phyloP scores from a whole-genome alignment of 306 rosid species.

The Pterocarpus macrocarpus region DNA sequence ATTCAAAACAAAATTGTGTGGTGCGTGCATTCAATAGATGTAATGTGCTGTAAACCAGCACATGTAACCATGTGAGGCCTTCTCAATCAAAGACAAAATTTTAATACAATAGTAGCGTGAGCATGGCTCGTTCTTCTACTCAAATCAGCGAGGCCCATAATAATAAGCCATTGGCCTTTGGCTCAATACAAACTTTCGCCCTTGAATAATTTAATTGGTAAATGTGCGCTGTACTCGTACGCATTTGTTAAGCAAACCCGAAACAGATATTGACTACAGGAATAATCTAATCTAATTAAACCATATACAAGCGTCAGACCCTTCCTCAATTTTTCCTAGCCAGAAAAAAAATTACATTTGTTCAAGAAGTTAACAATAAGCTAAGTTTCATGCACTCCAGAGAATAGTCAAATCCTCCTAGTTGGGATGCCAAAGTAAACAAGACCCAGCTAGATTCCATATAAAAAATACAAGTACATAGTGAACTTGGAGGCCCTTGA shows the following conservation, averaged over 20 bases:
- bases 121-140: slow-evolving; percentile 33
- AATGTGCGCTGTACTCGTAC: not conserved
- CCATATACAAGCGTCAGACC: not conserved
- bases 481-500: slow-evolving; percentile 1
- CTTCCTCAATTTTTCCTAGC: slow-evolving; percentile 22
- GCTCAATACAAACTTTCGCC: not conserved
- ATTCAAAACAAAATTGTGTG: not conserved
- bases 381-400: not conserved
- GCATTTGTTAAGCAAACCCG: slow-evolving; percentile 25
- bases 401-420: slow-evolving; percentile 41
- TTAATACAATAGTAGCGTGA: slow-evolving; percentile 40
- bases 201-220: not conserved
- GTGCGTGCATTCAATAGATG: slow-evolving; percentile 9
- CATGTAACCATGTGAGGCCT: slow-evolving; percentile 62
- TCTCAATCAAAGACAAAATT: slow-evolving; percentile 43
- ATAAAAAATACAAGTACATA: slow-evolving; percentile 26
- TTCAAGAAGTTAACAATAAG: slow-evolving; percentile 8
- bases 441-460: slow-evolving; percentile 42
- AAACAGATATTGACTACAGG: slow-evolving; percentile 9
- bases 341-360: not conserved
- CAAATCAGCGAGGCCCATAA: not conserved
- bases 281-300: slow-evolving; percentile 25
- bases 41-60: slow-evolving; percentile 42
- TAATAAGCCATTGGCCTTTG: slow-evolving; percentile 23
- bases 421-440: slow-evolving; percentile 36